phyloP scores from a whole-genome alignment of 176 grass and related monocot genomes.

The Eleusine indica region DNA sequence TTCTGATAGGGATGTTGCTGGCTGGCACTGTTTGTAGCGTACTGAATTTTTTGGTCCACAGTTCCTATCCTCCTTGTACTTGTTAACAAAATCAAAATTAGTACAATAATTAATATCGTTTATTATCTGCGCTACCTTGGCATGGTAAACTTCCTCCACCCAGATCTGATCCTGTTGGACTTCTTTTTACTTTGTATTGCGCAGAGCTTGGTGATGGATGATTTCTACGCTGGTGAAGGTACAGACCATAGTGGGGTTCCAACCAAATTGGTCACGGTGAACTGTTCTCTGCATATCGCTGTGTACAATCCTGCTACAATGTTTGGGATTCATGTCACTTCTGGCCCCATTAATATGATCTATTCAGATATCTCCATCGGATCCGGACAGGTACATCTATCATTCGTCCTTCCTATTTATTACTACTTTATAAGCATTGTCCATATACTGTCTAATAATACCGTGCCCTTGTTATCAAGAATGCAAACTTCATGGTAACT shows the following conservation, averaged over 20 bases:
- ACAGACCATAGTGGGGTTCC: slow-evolving; percentile 85
- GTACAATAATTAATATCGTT: neutral
- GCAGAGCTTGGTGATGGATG: slow-evolving; percentile 74
- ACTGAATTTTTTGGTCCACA: neutral
- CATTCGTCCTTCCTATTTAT: slow-evolving; percentile 2
- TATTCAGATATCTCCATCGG: slow-evolving; percentile 88
- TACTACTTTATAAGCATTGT: neutral
- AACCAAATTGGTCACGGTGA: slow-evolving; percentile 85
- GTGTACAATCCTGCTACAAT: slow-evolving; percentile 86
- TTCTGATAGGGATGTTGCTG: slow-evolving; percentile 20
- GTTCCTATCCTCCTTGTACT: neutral
- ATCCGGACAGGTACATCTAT: slow-evolving; percentile 59
- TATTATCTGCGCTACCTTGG: neutral
- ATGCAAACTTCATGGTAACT: neutral
- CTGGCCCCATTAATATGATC: slow-evolving; percentile 68
- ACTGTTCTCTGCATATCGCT: slow-evolving; percentile 75
- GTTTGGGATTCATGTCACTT: slow-evolving; percentile 98
- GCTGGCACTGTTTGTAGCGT: slow-evolving; percentile 38
- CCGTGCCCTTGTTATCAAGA: neutral
- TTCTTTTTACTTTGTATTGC: slow-evolving; percentile 14
- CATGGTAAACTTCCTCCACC: neutral
- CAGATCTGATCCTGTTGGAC: neutral
- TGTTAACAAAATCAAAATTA: neutral
- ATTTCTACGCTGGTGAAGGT: slow-evolving; percentile 89
- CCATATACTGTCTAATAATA: neutral